Evolutionary conservation across 208 protist genomes (phyloP).

Genomic region (Leptomonas seymouri): DNA sequence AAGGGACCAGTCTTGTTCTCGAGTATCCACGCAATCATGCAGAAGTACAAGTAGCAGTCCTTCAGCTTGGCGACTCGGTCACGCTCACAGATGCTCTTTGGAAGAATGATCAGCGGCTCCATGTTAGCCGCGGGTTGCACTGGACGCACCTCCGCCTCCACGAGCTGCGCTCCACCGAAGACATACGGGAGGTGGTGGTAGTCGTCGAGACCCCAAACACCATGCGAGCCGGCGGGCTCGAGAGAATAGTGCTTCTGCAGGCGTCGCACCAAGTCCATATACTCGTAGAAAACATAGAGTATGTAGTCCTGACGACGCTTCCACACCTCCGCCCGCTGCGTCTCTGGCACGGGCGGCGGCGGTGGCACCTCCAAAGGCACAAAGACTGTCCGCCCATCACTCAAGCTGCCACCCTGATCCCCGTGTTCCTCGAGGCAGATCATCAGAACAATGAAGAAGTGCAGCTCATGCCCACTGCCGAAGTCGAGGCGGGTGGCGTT

Average conservation of each 20-base stretch:
- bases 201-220: conserved; percentile 99
- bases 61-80: conserved; percentile 34
- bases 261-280: conserved; percentile 93
- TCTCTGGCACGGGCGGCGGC: conserved; percentile 37
- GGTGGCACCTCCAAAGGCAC: conserved; percentile 40
- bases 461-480: conserved; percentile 98
- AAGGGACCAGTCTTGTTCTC: conserved; percentile 91
- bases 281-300: conserved; percentile 90
- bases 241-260: conserved; percentile 89
- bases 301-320: conserved; percentile 80
- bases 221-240: conserved; percentile 98
- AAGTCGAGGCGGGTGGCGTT: conserved; percentile 98
- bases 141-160: conserved; percentile 46
- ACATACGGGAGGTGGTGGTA: conserved; percentile 99
- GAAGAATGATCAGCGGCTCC: conserved; percentile 81
- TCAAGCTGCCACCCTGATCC: conserved; percentile 58
- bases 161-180: conserved; percentile 96
- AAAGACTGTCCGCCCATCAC: conserved; percentile 32
- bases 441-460: conserved; percentile 95
- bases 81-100: conserved; percentile 66
- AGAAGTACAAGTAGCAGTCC: conserved; percentile 73
- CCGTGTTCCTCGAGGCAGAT: conserved; percentile 84
- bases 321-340: conserved; percentile 19
- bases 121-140: conserved; percentile 24
- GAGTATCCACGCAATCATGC: conserved; percentile 79